Evolutionary conservation across 768 basidiomycete species (phyloP).

Genomic region (Boletus rubescentipes): DNA sequence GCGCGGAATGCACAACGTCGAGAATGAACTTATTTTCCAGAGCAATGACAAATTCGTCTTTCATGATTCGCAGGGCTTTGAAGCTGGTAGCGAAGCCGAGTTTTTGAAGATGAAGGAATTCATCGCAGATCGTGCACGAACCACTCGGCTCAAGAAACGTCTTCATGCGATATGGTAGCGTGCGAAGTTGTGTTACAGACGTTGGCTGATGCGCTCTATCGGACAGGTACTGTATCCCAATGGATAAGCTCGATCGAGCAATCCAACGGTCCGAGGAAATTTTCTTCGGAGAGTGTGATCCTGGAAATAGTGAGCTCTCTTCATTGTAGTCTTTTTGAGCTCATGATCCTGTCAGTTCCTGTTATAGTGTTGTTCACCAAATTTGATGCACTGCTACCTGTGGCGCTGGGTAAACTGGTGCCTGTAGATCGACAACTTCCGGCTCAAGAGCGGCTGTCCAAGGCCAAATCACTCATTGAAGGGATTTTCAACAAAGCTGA

Average conservation of each 20-base stretch:
- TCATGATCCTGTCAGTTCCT: not conserved
- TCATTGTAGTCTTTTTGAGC: not conserved
- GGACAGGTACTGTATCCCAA: slow-evolving; percentile 4
- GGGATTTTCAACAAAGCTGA: not conserved
- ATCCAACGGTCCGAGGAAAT: too few species aligned
- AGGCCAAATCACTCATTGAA: not conserved
- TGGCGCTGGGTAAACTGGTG: not conserved
- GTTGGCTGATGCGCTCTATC: not conserved
- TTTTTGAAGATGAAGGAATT: too few species aligned
- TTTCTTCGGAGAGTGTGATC: too few species aligned
- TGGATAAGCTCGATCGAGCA: not conserved
- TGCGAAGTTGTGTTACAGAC: too few species aligned
- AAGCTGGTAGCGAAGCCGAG: too few species aligned
- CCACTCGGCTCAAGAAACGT: too few species aligned
- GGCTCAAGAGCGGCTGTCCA: not conserved
- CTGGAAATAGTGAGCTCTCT: too few species aligned
- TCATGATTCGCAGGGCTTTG: not conserved
- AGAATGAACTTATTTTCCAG: slow-evolving; percentile 1
- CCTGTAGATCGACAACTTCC: not conserved
- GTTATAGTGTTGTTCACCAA: slow-evolving; percentile 3
- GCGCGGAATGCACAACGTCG: not conserved
- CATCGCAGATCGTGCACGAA: too few species aligned
- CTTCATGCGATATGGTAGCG: too few species aligned
- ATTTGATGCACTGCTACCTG: not conserved
- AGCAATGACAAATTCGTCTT: slow-evolving; percentile 3